Percentiles rank a stretch among this genome's conserved stretches.
Conservation (phyloP, 352 stramenopile genomes). For the Phytophthora nicotianae region DNA sequence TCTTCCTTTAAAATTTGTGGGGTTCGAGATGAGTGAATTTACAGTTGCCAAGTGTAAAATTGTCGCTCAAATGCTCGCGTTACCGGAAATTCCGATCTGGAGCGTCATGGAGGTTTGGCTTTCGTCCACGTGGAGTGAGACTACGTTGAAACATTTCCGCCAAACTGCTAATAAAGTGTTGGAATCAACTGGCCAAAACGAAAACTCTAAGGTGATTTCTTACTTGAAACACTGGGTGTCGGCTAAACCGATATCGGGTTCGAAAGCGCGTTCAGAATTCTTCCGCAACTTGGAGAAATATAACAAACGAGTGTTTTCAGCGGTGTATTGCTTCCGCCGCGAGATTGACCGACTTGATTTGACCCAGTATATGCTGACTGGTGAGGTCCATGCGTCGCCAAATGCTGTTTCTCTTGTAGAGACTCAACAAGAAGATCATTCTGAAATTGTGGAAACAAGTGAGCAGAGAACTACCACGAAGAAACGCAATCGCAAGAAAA, state of each 20-base stretch:
- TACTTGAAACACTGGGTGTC: slow-evolving; percentile 33
- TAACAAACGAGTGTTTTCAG: slow-evolving; percentile 1
- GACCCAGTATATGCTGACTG: slow-evolving; percentile 32
- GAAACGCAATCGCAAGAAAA: slow-evolving; percentile 6
- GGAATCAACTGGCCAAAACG: slow-evolving; percentile 3
- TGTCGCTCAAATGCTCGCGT: slow-evolving; percentile 4
- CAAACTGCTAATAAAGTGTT: slow-evolving; percentile 16
- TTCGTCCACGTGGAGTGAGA: slow-evolving; percentile 3
- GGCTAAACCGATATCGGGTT: slow-evolving; percentile 20
- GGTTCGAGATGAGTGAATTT: slow-evolving; percentile 10
- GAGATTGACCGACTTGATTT: slow-evolving; percentile 28
- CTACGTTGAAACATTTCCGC: not conserved
- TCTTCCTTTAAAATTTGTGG: slow-evolving; percentile 1
- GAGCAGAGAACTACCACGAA: not conserved
- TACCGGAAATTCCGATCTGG: not conserved
- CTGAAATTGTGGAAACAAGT: not conserved
- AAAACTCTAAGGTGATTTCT: slow-evolving; percentile 28
- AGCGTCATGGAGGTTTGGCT: slow-evolving; percentile 6
- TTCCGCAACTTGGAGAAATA: slow-evolving; percentile 27
- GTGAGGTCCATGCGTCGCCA: too few relatives aligned
- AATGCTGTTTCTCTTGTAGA: too few relatives aligned
- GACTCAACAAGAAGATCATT: slow-evolving; percentile 11
- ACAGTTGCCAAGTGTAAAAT: slow-evolving; percentile 6
- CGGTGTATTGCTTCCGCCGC: slow-evolving; percentile 17
- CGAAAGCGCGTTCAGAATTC: slow-evolving; percentile 22